A percentile compares a stretch with the other conserved stretches of the same genome.
phyloP scores from a whole-genome alignment of 495 filamentous ascomycete genomes.

The Bathelium albidoporum region DNA sequence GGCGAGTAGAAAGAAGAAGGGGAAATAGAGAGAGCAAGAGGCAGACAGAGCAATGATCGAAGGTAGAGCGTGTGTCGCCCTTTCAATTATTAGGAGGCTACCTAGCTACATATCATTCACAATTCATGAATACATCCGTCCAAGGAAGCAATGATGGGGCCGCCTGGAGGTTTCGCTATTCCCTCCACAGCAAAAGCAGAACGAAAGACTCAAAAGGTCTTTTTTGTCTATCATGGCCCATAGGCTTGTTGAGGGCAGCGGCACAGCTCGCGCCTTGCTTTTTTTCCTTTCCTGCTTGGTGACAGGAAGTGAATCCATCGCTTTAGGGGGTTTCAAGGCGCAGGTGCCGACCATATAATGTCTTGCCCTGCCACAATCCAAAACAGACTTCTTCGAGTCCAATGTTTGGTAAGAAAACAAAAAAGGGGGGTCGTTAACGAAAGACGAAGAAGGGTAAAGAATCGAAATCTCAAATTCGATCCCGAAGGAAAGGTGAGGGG shows the following conservation, averaged over 20 bases:
- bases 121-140: not conserved
- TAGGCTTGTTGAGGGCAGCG: not conserved
- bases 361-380: not conserved
- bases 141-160: not conserved
- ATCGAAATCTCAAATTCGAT: not conserved
- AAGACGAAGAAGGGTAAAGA: not conserved
- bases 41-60: no score
- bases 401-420: not conserved
- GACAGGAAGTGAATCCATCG: not conserved
- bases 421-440: not conserved
- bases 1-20: no score
- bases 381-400: not conserved
- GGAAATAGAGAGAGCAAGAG: no score
- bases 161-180: no score
- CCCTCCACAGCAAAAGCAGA: not conserved
- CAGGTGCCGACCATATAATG: slow-evolving; percentile 3
- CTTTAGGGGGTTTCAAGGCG: not conserved
- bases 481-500: not conserved
- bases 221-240: slow-evolving; percentile 1
- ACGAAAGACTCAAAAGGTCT: not conserved
- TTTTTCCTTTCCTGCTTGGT: not conserved
- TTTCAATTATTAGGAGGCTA: no score
- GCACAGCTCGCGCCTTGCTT: not conserved
- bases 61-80: no score
- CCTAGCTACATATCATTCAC: not conserved